Evolutionary conservation across 768 basidiomycete genomes (phyloP), one percentile per base, ranked within the genome.

Genomic region (Hortiboletus campestris): DNA sequence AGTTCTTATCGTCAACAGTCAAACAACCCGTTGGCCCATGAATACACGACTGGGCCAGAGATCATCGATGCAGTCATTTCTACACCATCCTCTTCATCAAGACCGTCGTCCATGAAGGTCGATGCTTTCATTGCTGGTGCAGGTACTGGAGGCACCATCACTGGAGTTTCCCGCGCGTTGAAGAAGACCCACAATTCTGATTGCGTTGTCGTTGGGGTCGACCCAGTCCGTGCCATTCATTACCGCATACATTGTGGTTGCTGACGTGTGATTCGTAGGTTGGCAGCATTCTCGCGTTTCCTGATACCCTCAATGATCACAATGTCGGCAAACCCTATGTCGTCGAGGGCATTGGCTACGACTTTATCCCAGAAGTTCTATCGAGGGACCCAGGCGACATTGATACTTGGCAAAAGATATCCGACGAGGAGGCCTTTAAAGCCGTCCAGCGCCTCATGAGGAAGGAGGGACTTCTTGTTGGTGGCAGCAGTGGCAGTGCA

Each of bases 311-410:
- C 46, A 94, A 94, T 64, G 68, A 66, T 2, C 74, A 70, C 20
- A 53, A 55, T 48, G 72, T 70, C 40, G 85, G 81, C 11, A 39
- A 59, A 20, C 72, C 75, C 49, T 98, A 98, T 64, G 69, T 85
- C 48, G 85, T 98, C 20, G 97, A 99, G 69, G 97, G 97, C n/a
- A 98, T 98, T 51, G 97, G 97, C 28, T 94, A 94, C 63, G 93
- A 96, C 70, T 96, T 96, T 67, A 67, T 96, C 43, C 95, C 96
- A 1, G 82, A 90, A 41, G 95, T 95, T 2, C 80, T 98, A 39
- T 84, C 86, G 36, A 89, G 88, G 46, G 75, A 79, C 17, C 70
- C 74, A 6, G 63, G 59, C 0, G 78, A 83, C 29, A 76, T 98
- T 47, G 82, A 94, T 65, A 55, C 67, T n/a, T 94, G 91, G 97